These are phyloP conservation scores for Xylaria flabelliformis DNA, from an alignment of 495 filamentous ascomycete genomes.

Conservation along the genomic window DNA sequence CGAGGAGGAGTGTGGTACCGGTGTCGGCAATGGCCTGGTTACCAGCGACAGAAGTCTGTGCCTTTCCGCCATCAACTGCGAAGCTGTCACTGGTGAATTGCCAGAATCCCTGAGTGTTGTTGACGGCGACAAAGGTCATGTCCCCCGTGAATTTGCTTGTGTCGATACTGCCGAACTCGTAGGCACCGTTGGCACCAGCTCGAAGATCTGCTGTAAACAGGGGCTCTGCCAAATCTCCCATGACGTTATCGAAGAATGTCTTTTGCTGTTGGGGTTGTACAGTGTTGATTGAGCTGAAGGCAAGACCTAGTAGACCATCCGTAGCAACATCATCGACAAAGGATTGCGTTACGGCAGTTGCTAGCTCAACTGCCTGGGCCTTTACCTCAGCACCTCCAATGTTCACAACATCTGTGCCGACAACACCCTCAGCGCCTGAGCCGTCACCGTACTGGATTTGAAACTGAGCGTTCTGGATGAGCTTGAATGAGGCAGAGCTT, in stretches of 20 bases:
- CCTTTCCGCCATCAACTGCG: slow-evolving; percentile 54
- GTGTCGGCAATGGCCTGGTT: slow-evolving; percentile 73
- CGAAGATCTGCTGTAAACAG: slow-evolving; percentile 77
- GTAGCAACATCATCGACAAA: slow-evolving; percentile 67
- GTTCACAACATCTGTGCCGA: slow-evolving; percentile 75
- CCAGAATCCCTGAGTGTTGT: slow-evolving; percentile 76
- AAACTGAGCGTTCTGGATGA: slow-evolving; percentile 57
- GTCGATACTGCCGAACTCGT: slow-evolving; percentile 81
- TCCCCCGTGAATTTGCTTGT: slow-evolving; percentile 66
- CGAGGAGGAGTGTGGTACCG: slow-evolving; percentile 74
- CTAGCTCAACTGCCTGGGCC: slow-evolving; percentile 74
- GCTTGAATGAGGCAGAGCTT: slow-evolving; percentile 61
- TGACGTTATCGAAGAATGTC: slow-evolving; percentile 84
- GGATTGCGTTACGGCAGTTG: slow-evolving; percentile 64
- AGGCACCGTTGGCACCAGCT: slow-evolving; percentile 65
- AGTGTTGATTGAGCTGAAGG: slow-evolving; percentile 76
- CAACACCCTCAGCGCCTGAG: slow-evolving; percentile 67
- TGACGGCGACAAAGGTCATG: slow-evolving; percentile 68
- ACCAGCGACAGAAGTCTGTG: slow-evolving; percentile 44
- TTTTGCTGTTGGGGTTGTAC: slow-evolving; percentile 69
- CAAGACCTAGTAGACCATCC: slow-evolving; percentile 81
- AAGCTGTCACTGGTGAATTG: slow-evolving; percentile 67
- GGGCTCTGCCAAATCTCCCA: slow-evolving; percentile 63
- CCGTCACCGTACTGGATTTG: slow-evolving; percentile 78
- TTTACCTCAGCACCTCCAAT: slow-evolving; percentile 74